A percentile compares a stretch with the other conserved stretches of the same genome.
Conservation (phyloP, 148 eudicot genomes). For the Rhododendron williamsianum region DNA sequence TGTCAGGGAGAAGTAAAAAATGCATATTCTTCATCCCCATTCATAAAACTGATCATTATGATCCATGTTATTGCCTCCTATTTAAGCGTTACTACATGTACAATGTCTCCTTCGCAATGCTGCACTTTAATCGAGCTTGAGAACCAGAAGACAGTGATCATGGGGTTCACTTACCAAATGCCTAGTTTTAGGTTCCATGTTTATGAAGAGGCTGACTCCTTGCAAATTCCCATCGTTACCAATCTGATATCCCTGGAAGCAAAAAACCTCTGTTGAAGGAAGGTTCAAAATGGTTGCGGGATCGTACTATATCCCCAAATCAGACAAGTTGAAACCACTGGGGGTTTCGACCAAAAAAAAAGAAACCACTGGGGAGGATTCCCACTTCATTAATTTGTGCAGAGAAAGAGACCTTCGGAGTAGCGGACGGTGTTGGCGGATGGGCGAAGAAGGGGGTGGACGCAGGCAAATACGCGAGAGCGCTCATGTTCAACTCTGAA, state of each 20-base stretch:
- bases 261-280: constrained; percentile 15
- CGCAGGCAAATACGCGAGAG: no score
- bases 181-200: constrained; percentile 41
- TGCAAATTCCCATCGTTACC: neutral
- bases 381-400: no score
- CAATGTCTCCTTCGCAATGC: neutral
- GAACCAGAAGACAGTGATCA: neutral
- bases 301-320: no score
- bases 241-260: constrained; percentile 58
- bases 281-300: no score
- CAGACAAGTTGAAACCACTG: no score
- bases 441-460: no score
- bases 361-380: no score
- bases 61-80: neutral
- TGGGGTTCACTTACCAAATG: constrained; percentile 33
- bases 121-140: neutral
- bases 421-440: no score
- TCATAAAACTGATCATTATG: neutral
- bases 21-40: neutral
- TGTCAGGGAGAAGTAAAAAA: neutral
- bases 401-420: no score
- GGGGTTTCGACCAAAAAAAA: no score
- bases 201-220: no score
- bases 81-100: neutral
- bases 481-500: no score